These are phyloP conservation scores for Phaffomyces opuntiae DNA, from an alignment of 805 yeast species.

Conservation along the genomic window DNA sequence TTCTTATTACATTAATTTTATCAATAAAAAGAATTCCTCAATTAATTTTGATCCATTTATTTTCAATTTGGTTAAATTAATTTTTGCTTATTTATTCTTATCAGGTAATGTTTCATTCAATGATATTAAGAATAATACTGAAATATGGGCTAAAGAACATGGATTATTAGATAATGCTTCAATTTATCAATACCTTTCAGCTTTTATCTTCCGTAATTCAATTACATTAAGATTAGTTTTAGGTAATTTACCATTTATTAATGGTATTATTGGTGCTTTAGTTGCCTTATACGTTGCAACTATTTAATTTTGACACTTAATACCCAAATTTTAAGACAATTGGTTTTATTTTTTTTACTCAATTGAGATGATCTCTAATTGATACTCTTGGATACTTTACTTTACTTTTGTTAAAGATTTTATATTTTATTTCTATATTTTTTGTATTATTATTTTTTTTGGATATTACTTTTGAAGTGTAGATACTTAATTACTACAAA, in stretches of 20 bases:
- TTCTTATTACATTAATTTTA: conserved; percentile 26
- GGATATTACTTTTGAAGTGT: too few relatives aligned
- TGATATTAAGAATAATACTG: conserved; percentile 22
- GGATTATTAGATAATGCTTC: conserved; percentile 16
- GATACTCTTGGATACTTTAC: background rate
- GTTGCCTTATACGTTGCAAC: conserved; percentile 32
- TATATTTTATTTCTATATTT: too few relatives aligned
- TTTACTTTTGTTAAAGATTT: background rate
- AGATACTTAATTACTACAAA: too few relatives aligned
- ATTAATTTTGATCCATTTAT: conserved; percentile 46
- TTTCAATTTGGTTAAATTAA: conserved; percentile 41
- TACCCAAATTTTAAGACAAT: background rate
- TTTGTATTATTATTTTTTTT: too few relatives aligned
- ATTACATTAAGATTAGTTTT: conserved; percentile 23
- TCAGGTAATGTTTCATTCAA: conserved; percentile 21
- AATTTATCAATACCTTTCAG: conserved; percentile 10
- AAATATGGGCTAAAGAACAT: conserved; percentile 23
- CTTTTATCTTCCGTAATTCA: conserved; percentile 20
- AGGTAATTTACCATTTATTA: conserved; percentile 28
- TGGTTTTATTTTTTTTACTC: background rate
- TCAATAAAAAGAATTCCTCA: conserved; percentile 24
- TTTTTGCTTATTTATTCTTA: conserved; percentile 33
- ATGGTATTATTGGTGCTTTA: conserved; percentile 23
- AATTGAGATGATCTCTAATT: background rate
- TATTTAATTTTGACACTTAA: conserved; percentile 1